phyloP scores from a whole-genome alignment of 2,329 filamentous ascomycete genomes.

The Bipolaris zeicola region DNA sequence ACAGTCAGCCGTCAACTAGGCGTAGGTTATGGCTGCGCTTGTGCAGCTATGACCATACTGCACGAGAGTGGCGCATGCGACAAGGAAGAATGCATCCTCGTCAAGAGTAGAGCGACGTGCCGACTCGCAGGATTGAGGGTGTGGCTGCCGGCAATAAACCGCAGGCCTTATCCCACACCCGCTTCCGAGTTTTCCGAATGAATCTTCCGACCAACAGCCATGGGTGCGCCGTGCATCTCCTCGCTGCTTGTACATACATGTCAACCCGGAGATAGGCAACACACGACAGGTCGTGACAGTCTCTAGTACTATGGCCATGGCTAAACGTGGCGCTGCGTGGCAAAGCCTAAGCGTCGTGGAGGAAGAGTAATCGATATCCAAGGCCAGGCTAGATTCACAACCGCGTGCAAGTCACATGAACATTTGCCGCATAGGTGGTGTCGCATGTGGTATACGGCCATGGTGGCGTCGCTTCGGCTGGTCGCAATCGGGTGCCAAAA shows the following conservation, averaged over 20 bases:
- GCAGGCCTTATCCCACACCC: background rate
- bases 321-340: background rate
- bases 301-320: background rate
- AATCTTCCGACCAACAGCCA: background rate
- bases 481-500: background rate
- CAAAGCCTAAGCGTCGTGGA: background rate
- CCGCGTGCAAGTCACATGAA: background rate
- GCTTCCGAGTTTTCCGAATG: background rate
- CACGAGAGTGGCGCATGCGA: background rate
- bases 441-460: background rate
- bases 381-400: background rate
- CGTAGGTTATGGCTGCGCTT: background rate
- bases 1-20: background rate
- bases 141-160: background rate
- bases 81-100: background rate
- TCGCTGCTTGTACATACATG: background rate
- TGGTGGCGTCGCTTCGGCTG: conserved; percentile 6
- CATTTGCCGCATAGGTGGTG: background rate
- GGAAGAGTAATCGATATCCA: background rate
- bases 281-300: background rate
- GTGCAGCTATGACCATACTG: background rate
- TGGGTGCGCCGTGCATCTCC: background rate
- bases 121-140: background rate
- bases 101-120: background rate
- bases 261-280: background rate